Percentiles rank a stretch among this genome's conserved stretches.
Conservation (phyloP, 2,329 filamentous ascomycete species). For the Onygena corvina region DNA sequence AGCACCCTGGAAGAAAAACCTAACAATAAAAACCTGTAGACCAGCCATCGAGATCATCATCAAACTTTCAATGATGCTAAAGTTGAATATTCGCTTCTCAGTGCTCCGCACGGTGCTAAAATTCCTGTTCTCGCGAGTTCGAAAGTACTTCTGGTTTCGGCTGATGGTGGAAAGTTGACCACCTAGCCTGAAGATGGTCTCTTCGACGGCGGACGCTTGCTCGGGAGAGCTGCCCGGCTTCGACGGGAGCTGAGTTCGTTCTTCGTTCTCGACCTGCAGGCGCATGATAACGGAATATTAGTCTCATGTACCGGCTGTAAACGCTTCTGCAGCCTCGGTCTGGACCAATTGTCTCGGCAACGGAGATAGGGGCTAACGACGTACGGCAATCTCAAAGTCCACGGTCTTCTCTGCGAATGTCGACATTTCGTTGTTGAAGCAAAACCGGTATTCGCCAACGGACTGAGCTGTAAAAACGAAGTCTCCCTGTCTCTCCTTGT, state of each 20-base stretch:
- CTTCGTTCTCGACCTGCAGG: conserved; percentile 79
- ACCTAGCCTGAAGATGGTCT: conserved; percentile 90
- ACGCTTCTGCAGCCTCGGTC: neutral
- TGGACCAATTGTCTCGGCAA: neutral
- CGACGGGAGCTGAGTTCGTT: conserved; percentile 65
- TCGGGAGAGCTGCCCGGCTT: conserved; percentile 82
- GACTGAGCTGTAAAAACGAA: conserved; percentile 93
- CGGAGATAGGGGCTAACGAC: conserved; percentile 23
- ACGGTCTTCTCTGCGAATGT: conserved; percentile 96
- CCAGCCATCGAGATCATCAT: conserved; percentile 93
- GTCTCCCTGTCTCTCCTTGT: conserved; percentile 89
- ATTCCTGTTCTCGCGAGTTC: conserved; percentile 95
- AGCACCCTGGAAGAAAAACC: conserved; percentile 96
- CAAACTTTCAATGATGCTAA: conserved; percentile 81
- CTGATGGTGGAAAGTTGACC: conserved; percentile 87
- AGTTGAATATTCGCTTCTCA: conserved; percentile 91
- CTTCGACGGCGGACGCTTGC: conserved; percentile 77
- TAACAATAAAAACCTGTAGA: conserved; percentile 90
- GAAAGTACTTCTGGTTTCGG: conserved; percentile 98
- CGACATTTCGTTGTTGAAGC: conserved; percentile 97
- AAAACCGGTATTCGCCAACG: conserved; percentile 84
- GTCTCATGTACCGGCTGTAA: neutral
- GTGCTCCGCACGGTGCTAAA: conserved; percentile 97
- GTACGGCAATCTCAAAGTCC: conserved; percentile 90
- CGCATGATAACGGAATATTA: conserved; percentile 1